Conservation (phyloP, 1,284 basidiomycete species). For the Ganoderma meredithae region DNA sequence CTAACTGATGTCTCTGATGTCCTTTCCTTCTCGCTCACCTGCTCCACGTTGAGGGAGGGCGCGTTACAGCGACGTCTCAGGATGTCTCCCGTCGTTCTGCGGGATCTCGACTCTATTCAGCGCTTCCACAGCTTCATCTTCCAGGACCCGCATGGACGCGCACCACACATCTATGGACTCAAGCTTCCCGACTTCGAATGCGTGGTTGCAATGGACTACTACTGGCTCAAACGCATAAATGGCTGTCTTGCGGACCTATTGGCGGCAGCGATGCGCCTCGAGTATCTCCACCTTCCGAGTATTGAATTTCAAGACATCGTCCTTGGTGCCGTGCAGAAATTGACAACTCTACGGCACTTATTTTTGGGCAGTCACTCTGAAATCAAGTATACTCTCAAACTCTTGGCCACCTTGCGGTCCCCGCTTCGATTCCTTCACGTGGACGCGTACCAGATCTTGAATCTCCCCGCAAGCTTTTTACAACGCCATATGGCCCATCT, state of each 20-base stretch:
- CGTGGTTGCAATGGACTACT: not conserved
- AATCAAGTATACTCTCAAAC: not conserved
- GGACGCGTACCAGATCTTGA: not conserved
- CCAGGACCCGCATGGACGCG: not conserved
- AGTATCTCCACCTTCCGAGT: not conserved
- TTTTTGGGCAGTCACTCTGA: not conserved
- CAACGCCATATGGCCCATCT: not conserved
- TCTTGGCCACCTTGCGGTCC: not conserved
- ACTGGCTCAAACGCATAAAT: not conserved
- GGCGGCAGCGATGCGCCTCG: not conserved
- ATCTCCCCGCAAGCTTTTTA: not conserved
- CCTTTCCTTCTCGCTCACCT: not conserved
- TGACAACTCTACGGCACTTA: not conserved
- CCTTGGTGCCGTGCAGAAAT: not conserved
- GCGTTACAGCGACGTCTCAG: slow-evolving; percentile 4
- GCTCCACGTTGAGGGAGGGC: slow-evolving; percentile 2
- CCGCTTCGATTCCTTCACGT: not conserved
- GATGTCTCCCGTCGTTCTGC: slow-evolving; percentile 6
- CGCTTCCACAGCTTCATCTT: not conserved
- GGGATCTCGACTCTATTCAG: not conserved
- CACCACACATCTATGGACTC: not conserved
- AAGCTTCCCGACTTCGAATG: not conserved
- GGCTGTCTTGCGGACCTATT: not conserved
- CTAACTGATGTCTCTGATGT: slow-evolving; percentile 4
- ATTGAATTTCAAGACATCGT: not conserved